These are phyloP conservation scores for Phyllosticta citribraziliensis DNA, from an alignment of 2,329 filamentous ascomycete genomes.

Conservation along the genomic window DNA sequence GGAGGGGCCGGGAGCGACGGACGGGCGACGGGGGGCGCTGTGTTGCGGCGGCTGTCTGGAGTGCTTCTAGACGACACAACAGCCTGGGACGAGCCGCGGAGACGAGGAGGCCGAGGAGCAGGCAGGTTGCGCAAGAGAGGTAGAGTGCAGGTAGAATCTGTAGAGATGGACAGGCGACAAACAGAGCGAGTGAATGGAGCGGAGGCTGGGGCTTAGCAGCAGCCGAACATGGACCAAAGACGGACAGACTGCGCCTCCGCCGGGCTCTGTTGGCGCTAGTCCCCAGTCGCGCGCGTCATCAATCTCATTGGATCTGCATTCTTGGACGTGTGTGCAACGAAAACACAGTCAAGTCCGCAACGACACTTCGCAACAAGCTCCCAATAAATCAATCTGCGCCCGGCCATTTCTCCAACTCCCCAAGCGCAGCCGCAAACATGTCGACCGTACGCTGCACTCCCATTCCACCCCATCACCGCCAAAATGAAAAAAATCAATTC, in stretches of 20 bases:
- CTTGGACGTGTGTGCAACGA: not conserved
- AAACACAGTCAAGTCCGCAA: not conserved
- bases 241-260: no score
- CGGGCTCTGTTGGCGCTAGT: not conserved
- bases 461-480: not conserved
- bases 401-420: not conserved
- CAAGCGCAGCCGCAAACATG: not conserved
- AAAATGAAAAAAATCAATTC: not conserved
- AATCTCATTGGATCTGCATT: not conserved
- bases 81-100: no score
- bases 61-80: no score
- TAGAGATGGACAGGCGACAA: no score
- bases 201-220: no score
- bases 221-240: no score
- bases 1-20: not conserved
- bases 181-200: no score
- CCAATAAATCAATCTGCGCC: not conserved
- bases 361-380: not conserved
- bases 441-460: slow-evolving; percentile 1
- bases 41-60: no score
- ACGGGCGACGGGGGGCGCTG: not conserved
- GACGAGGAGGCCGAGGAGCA: no score
- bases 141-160: no score
- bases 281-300: not conserved
- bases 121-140: no score